phyloP scores from a whole-genome alignment of 2,329 filamentous ascomycete genomes.

The Pseudonectria foliicola region DNA sequence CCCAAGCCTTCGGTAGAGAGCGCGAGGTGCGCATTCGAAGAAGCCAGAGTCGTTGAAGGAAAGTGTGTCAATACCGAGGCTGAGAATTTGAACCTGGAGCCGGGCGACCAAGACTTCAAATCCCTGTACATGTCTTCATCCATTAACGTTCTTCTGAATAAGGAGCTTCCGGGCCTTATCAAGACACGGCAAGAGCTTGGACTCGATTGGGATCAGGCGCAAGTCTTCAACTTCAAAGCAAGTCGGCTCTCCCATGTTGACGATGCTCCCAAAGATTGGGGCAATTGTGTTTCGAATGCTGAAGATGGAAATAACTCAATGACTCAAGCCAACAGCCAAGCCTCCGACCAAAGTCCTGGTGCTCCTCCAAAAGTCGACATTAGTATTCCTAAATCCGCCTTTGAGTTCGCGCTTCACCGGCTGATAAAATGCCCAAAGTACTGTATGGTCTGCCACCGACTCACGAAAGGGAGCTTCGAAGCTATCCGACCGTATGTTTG shows the following conservation, averaged over 20 bases:
- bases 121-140: slow-evolving; percentile 66
- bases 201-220: slow-evolving; percentile 52
- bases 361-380: slow-evolving; percentile 22
- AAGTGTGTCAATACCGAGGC: neutral
- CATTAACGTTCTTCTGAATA: slow-evolving; percentile 53
- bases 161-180: slow-evolving; percentile 55
- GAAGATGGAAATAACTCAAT: neutral
- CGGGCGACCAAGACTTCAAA: slow-evolving; percentile 13
- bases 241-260: slow-evolving; percentile 5
- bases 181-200: slow-evolving; percentile 46
- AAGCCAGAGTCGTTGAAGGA: slow-evolving; percentile 3
- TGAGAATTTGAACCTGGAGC: neutral
- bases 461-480: slow-evolving; percentile 56
- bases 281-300: neutral
- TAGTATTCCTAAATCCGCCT: slow-evolving; percentile 51
- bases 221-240: slow-evolving; percentile 7
- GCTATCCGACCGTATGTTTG: slow-evolving; percentile 77
- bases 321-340: too few species aligned
- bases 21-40: slow-evolving; percentile 31
- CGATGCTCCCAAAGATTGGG: neutral
- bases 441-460: slow-evolving; percentile 76
- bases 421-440: slow-evolving; percentile 78
- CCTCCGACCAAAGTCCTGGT: too few species aligned
- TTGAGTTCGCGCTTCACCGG: slow-evolving; percentile 72
- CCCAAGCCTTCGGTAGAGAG: slow-evolving; percentile 63